Conservation (phyloP, 177 flowering plant genomes). For the Vitis hybrid region DNA sequence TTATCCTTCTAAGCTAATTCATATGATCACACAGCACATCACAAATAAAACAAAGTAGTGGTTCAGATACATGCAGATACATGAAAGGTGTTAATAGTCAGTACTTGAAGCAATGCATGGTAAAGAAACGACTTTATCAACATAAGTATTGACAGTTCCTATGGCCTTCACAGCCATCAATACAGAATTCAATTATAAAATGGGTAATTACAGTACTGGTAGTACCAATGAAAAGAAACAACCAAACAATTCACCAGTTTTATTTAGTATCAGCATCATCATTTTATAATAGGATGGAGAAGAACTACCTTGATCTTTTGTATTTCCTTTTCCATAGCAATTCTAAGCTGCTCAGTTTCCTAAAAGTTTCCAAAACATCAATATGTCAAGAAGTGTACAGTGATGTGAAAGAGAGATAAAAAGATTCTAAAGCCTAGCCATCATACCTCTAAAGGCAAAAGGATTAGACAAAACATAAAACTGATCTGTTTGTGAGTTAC, state of each 20-base stretch:
- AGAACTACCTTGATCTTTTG: conserved; percentile 29
- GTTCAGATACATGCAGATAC: not conserved
- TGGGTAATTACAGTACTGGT: not conserved
- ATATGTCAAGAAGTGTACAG: conserved; percentile 7
- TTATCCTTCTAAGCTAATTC: not conserved
- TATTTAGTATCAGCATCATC: not conserved
- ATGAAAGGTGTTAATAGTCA: not conserved
- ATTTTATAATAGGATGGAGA: not conserved
- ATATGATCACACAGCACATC: not conserved
- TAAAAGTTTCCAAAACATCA: conserved; percentile 16
- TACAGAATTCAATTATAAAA: not conserved
- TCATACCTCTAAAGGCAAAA: not conserved
- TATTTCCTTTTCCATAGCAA: conserved; percentile 33
- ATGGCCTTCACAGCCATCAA: not conserved
- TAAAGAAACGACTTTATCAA: not conserved
- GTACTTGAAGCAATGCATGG: not conserved
- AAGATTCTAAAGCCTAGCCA: not conserved
- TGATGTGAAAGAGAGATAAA: not conserved
- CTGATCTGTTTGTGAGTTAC: too few species aligned
- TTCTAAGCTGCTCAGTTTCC: conserved; percentile 42
- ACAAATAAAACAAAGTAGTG: not conserved
- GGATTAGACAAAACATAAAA: not conserved
- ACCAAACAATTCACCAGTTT: not conserved
- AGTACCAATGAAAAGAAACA: not conserved
- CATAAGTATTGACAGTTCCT: not conserved